Base-by-base conservation (phyloP, 805 yeast genomes). In the Jamesozyma jinghongensis region DNA sequence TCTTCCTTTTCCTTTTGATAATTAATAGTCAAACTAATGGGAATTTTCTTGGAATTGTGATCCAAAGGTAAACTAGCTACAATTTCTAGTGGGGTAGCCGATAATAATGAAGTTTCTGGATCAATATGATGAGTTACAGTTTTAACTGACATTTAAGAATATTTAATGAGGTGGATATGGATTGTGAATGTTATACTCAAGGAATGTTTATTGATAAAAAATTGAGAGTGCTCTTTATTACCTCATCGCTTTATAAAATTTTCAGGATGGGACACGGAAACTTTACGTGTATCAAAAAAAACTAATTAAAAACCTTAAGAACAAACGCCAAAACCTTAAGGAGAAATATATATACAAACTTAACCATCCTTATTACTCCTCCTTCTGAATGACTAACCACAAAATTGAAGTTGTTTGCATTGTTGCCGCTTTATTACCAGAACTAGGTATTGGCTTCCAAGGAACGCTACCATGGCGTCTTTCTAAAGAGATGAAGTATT, bases 401-500 rank as follows among this genome's bases (percentile, higher is more conserved):
- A 42, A 44, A 25, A 60, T 62, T 19, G 70, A 70, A 20, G 66
- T 80, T 7, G 69, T 84, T 3, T 66, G 85, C 29, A 75, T 92
- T 5, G 94, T 92, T 22, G 98, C 98, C 0, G 92, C 94, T 0
- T 62, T 92, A 29, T 59, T 77, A 46, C 95, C 97, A 1, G 71
- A 69, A 2, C 67, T 77, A 50, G 97, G 97, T 0, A 92, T 92
- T 34, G 98, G 98, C 1, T 68, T 64, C 54, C 74, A 79, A 40
- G 95, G 95, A 2, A 63, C 71, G 39, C 66, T 92, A 42, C 97
- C 98, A 3, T 92, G 98, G 98, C 70, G 81, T 36, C 68, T 92
- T 22, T 70, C 77, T 41, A 70, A 79, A 38, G 98, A 92, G 59
- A 85, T 92, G 82, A 76, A 77, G 56, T 92, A 79, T 57, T 92